A percentile compares a stretch with the other conserved stretches of the same genome.
These are phyloP conservation scores for Gynochthodes officinalis DNA, from an alignment of 257 asterid genomes.

Conservation along the genomic window DNA sequence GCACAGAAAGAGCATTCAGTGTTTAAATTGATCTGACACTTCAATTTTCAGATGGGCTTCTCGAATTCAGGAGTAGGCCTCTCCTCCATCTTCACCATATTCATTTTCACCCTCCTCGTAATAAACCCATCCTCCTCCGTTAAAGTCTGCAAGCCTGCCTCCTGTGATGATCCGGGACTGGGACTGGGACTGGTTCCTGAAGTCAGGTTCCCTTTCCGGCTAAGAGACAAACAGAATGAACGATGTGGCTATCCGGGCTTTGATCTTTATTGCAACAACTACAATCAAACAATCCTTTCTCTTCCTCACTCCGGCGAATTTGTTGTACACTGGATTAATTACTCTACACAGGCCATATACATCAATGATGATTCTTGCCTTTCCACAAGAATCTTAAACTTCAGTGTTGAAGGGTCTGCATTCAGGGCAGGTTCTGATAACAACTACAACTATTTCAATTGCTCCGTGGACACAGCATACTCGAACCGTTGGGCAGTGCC, in stretches of 20 bases:
- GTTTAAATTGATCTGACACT: background rate
- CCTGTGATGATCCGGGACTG: constrained; percentile 36
- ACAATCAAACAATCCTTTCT: constrained; percentile 41
- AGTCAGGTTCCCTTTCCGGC: constrained; percentile 73
- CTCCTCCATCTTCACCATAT: constrained; percentile 2
- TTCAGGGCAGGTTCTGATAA: constrained; percentile 32
- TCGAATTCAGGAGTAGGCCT: background rate
- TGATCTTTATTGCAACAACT: constrained; percentile 58
- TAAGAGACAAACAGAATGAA: constrained; percentile 29
- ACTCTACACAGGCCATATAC: constrained; percentile 38
- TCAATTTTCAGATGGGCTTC: constrained; percentile 7
- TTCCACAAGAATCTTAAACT: constrained; percentile 46
- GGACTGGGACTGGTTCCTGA: too few species aligned
- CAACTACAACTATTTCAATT: constrained; percentile 45
- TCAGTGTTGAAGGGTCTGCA: constrained; percentile 38
- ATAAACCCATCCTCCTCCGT: constrained; percentile 19
- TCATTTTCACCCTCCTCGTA: too few species aligned
- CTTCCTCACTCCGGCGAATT: constrained; percentile 74
- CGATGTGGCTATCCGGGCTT: constrained; percentile 72
- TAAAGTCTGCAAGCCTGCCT: constrained; percentile 39
- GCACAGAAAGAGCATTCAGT: background rate
- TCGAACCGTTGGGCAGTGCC: constrained; percentile 18
- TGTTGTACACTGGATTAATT: constrained; percentile 56
- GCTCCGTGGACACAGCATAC: constrained; percentile 36
- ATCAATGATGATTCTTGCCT: constrained; percentile 58